Percentiles rank a stretch among this genome's conserved stretches.
phyloP scores from a whole-genome alignment of 1,139 yeast species.

The Pichia cactophila region DNA sequence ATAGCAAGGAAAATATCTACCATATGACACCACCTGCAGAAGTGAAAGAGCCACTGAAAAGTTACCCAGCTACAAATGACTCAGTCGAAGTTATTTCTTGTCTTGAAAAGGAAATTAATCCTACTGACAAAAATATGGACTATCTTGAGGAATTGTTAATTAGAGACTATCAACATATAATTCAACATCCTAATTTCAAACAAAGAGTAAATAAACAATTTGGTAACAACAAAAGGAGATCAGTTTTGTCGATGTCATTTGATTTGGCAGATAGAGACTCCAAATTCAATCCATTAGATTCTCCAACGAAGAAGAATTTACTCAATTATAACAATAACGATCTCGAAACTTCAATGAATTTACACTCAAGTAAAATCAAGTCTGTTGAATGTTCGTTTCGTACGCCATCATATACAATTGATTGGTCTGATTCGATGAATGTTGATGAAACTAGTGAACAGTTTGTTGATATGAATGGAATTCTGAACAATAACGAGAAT shows the following conservation, averaged over 20 bases:
- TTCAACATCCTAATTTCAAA: conserved; percentile 15
- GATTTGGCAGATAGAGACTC: conserved; percentile 14
- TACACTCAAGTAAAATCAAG: conserved; percentile 4
- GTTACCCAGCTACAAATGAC: neutral
- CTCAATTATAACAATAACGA: conserved; percentile 4
- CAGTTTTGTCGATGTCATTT: conserved; percentile 19
- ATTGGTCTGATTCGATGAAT: conserved; percentile 28
- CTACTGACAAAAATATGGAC: conserved; percentile 49
- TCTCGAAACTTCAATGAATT: conserved; percentile 4
- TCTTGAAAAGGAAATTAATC: conserved; percentile 25
- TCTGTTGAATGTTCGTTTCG: conserved; percentile 20
- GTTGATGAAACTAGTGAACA: conserved; percentile 12
- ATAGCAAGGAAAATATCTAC: conserved; percentile 1
- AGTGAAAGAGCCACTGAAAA: too few species aligned
- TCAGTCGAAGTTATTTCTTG: neutral
- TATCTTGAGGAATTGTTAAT: conserved; percentile 71
- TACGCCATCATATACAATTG: conserved; percentile 28
- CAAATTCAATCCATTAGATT: conserved; percentile 15
- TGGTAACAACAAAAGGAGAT: conserved; percentile 16
- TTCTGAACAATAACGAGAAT: conserved; percentile 9
- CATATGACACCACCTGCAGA: neutral
- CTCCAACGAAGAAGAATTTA: conserved; percentile 16
- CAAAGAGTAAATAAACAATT: conserved; percentile 20
- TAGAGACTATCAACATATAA: conserved; percentile 49
- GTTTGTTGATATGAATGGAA: conserved; percentile 10